Evolutionary conservation across 2,329 filamentous ascomycete genomes (phyloP).

Genomic region (Arthroderma sp.): DNA sequence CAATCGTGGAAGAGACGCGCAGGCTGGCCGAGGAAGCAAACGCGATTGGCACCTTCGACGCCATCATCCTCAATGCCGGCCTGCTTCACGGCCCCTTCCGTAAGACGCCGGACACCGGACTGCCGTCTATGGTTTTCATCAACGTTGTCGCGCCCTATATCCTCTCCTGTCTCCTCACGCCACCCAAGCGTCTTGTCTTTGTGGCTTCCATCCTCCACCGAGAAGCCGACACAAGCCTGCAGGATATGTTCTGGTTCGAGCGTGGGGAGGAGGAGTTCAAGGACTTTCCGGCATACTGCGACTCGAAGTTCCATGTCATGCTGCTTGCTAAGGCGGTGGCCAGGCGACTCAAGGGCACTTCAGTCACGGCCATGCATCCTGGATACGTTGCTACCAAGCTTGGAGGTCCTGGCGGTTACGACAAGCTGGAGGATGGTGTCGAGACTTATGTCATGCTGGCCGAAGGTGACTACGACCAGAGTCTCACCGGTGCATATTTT

Average conservation of each 20-base stretch:
- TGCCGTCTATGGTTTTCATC: constrained; percentile 40
- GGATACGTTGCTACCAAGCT: constrained; percentile 45
- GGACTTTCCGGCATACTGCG: constrained; percentile 36
- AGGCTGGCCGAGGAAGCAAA: constrained; percentile 41
- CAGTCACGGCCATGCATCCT: constrained; percentile 38
- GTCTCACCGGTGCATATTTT: constrained; percentile 16
- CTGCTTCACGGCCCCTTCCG: constrained; percentile 32
- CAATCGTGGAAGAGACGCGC: constrained; percentile 39
- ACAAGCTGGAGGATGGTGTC: constrained; percentile 36
- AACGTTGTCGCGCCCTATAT: constrained; percentile 48
- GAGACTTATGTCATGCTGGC: constrained; percentile 41
- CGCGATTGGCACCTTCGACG: constrained; percentile 41
- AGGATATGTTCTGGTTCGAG: constrained; percentile 31
- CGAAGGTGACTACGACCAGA: constrained; percentile 19
- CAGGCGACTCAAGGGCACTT: constrained; percentile 33
- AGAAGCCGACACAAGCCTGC: constrained; percentile 33
- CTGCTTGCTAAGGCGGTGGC: constrained; percentile 44
- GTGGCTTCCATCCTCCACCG: constrained; percentile 41
- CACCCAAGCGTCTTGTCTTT: constrained; percentile 42
- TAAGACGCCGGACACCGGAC: constrained; percentile 32
- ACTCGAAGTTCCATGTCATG: constrained; percentile 46
- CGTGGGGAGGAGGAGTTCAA: constrained; percentile 26
- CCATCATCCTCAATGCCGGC: constrained; percentile 47
- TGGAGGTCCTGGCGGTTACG: constrained; percentile 37
- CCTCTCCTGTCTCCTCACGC: constrained; percentile 38